Conservation (phyloP, 257 asterid species). For the Thymus quinquecostatus region DNA sequence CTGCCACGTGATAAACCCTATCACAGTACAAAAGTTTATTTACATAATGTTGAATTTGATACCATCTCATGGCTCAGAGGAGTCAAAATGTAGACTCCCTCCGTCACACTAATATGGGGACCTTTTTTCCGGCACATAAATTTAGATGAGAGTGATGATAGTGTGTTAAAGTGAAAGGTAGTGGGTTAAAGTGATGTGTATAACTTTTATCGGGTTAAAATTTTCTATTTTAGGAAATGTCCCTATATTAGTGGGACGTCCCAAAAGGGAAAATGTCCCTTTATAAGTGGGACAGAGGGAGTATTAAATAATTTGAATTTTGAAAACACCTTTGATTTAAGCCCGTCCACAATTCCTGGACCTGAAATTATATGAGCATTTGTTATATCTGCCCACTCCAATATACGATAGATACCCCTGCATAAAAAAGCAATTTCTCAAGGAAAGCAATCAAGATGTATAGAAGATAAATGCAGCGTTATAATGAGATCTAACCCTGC, state of each 20-base stretch:
- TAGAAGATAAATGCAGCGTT: conserved; percentile 14
- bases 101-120: background rate
- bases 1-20: conserved; percentile 83
- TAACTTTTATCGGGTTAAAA: too few species aligned
- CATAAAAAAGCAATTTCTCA: conserved; percentile 35
- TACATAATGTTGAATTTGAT: conserved; percentile 7
- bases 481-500: conserved; percentile 65
- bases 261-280: too few species aligned
- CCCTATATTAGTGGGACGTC: too few species aligned
- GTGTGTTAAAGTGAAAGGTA: too few species aligned
- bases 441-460: conserved; percentile 25
- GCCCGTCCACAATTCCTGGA: conserved; percentile 95
- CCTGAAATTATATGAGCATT: conserved; percentile 95
- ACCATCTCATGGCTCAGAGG: conserved; percentile 3
- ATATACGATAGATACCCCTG: conserved; percentile 78
- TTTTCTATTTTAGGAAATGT: too few species aligned
- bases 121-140: too few species aligned
- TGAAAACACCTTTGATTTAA: conserved; percentile 67
- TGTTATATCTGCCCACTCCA: conserved; percentile 95
- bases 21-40: conserved; percentile 31
- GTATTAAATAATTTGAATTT: too few species aligned
- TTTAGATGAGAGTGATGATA: too few species aligned
- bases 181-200: too few species aligned
- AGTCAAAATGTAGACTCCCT: conserved; percentile 10
- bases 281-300: too few species aligned